A percentile compares a stretch with the other conserved stretches of the same genome.
Evolutionary conservation across 176 grass and related monocot genomes (phyloP).

Genomic region (Chrysopogon serrulatus): DNA sequence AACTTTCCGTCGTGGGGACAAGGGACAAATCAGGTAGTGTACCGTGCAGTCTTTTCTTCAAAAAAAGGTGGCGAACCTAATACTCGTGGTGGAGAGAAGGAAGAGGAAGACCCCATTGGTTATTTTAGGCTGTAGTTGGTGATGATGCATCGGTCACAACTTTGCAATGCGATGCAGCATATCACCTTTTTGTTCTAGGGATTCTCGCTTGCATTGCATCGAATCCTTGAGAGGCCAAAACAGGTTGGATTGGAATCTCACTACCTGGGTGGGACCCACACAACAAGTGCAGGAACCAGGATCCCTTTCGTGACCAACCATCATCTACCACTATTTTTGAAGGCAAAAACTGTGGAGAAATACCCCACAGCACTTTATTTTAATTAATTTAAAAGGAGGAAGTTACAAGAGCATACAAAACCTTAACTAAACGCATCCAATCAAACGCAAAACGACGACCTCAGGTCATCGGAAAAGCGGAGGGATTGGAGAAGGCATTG

Average conservation of each 20-base stretch:
- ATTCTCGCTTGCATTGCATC: not conserved
- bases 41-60: not conserved
- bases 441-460: too few species aligned
- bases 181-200: not conserved
- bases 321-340: too few species aligned
- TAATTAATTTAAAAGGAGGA: too few species aligned
- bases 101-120: not conserved
- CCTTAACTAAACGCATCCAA: too few species aligned
- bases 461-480: too few species aligned
- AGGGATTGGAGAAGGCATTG: too few species aligned
- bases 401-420: too few species aligned
- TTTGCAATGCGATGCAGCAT: not conserved
- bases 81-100: not conserved
- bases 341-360: too few species aligned
- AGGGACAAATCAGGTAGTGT: not conserved
- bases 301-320: not conserved
- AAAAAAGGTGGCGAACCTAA: not conserved
- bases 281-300: constrained; percentile 3
- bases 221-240: not conserved
- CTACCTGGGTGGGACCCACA: not conserved
- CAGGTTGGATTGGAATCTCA: not conserved
- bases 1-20: not conserved
- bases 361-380: too few species aligned
- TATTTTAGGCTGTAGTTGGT: constrained; percentile 1
- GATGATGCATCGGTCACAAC: constrained; percentile 13